phyloP scores from a whole-genome alignment of 768 basidiomycete species.

The Lentinula guzmanii region DNA sequence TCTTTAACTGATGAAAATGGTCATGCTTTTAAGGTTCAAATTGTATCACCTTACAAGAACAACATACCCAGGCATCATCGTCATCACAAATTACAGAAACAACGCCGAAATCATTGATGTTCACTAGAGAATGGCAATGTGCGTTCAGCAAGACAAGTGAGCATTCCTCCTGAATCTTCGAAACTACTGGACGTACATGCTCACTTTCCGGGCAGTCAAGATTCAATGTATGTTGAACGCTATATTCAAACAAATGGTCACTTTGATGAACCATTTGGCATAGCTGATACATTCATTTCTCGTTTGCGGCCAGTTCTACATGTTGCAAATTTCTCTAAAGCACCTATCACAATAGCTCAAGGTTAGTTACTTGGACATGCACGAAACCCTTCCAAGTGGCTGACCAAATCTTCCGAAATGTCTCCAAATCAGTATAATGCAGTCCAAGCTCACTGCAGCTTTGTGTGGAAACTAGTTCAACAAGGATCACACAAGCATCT shows the following conservation, averaged over 20 bases:
- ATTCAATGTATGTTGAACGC: not conserved
- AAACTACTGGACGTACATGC: not conserved
- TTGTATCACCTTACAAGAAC: not conserved
- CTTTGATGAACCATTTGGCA: no score
- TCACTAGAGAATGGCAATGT: not conserved
- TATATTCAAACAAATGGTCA: not conserved
- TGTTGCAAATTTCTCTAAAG: no score
- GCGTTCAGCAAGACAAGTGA: not conserved
- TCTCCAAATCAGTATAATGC: no score
- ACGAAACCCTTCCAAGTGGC: no score
- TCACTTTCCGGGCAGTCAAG: not conserved
- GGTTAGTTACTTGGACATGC: no score
- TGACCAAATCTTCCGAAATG: no score
- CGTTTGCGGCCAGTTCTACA: no score
- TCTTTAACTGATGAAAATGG: not conserved
- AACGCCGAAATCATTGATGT: not conserved
- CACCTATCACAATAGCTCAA: no score
- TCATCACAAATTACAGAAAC: not conserved
- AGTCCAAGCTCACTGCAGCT: no score
- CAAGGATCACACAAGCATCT: no score
- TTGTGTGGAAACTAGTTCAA: no score
- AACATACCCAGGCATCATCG: not conserved
- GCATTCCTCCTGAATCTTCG: not conserved
- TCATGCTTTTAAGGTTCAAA: not conserved
- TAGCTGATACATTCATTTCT: no score